These are phyloP conservation scores for Lasiosphaeria miniovina DNA, from an alignment of 495 filamentous ascomycete genomes.

Conservation along the genomic window DNA sequence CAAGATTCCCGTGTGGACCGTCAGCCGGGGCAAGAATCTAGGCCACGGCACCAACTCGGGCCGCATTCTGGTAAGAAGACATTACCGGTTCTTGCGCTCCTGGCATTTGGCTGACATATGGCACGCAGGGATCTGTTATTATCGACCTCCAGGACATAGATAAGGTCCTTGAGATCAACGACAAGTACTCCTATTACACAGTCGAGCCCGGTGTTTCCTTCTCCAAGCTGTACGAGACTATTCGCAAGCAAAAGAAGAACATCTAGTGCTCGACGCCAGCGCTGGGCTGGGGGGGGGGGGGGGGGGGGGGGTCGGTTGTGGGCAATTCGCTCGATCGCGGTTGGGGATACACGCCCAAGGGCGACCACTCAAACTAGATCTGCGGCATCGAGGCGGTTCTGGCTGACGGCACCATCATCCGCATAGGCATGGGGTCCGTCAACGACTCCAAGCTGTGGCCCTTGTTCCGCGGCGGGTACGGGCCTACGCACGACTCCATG, in stretches of 20 bases:
- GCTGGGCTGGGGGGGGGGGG: slow-evolving; percentile 53
- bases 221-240: slow-evolving; percentile 48
- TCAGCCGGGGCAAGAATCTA: slow-evolving; percentile 49
- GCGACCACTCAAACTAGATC: slow-evolving; percentile 45
- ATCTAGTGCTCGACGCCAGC: slow-evolving; percentile 51
- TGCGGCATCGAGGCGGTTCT: slow-evolving; percentile 50
- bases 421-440: slow-evolving; percentile 48
- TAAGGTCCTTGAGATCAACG: slow-evolving; percentile 51
- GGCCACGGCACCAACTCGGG: slow-evolving; percentile 22
- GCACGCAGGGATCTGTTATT: slow-evolving; percentile 41
- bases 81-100: not conserved
- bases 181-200: slow-evolving; percentile 47
- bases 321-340: slow-evolving; percentile 48
- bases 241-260: slow-evolving; percentile 41
- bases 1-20: slow-evolving; percentile 45
- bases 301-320: too few species aligned
- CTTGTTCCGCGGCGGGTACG: slow-evolving; percentile 26
- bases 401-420: slow-evolving; percentile 42
- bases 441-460: slow-evolving; percentile 14
- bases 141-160: slow-evolving; percentile 54
- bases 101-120: not conserved
- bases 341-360: slow-evolving; percentile 44
- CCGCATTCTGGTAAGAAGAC: slow-evolving; percentile 5
- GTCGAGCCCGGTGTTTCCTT: slow-evolving; percentile 56
- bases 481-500: slow-evolving; percentile 41